A percentile compares a stretch with the other conserved stretches of the same genome.
phyloP scores from a whole-genome alignment of 805 yeast species.

The Cyberlindnera petersonii region DNA sequence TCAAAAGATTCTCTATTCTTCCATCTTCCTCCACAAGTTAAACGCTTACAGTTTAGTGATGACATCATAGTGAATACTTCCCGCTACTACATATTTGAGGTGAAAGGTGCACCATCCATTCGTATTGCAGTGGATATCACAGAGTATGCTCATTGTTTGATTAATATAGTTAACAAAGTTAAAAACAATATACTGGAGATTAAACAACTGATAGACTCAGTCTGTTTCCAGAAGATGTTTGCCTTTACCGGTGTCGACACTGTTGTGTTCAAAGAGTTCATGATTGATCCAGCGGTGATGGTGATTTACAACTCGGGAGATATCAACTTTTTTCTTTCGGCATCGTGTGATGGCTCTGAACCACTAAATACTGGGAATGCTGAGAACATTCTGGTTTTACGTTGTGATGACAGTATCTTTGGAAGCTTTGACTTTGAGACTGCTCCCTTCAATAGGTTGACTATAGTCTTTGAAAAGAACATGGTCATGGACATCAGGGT shows the following conservation, averaged over 20 bases:
- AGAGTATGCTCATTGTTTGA: too few relatives aligned
- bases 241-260: constrained; percentile 7
- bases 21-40: constrained; percentile 8
- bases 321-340: neutral
- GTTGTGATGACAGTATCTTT: constrained; percentile 5
- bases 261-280: constrained; percentile 6
- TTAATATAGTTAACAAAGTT: too few relatives aligned
- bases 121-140: too few relatives aligned
- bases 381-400: constrained; percentile 2
- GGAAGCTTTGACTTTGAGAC: constrained; percentile 5
- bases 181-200: too few relatives aligned
- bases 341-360: constrained; percentile 4
- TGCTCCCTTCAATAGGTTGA: constrained; percentile 2
- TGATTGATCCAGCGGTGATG: constrained; percentile 12
- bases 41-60: constrained; percentile 1
- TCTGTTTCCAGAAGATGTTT: constrained; percentile 10
- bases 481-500: constrained; percentile 4
- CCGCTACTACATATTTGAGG: constrained; percentile 14
- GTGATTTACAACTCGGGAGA: constrained; percentile 4
- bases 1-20: constrained; percentile 2
- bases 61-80: constrained; percentile 8
- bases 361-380: neutral
- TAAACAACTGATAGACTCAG: too few relatives aligned
- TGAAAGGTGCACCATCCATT: too few relatives aligned
- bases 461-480: constrained; percentile 7